These are phyloP conservation scores for Aspergillus chevalieri DNA, from an alignment of 2,329 filamentous ascomycete genomes.

Conservation along the genomic window DNA sequence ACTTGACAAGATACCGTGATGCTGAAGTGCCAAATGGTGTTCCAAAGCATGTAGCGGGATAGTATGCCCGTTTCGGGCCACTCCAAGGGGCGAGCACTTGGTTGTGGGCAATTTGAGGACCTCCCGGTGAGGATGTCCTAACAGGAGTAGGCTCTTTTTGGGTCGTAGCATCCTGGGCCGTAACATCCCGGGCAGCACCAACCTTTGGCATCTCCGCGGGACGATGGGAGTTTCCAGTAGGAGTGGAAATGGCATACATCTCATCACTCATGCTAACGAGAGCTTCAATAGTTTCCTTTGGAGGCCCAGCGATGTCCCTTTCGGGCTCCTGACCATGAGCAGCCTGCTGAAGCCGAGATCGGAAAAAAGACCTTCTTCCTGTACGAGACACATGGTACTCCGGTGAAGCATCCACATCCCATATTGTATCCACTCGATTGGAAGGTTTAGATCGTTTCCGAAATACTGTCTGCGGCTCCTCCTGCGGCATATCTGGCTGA, in stretches of 20 bases:
- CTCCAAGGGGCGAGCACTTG: slow-evolving; percentile 56
- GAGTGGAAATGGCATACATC: background rate
- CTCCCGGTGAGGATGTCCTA: slow-evolving; percentile 7
- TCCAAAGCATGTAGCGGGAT: slow-evolving; percentile 55
- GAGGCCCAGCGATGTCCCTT: background rate
- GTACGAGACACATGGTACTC: slow-evolving; percentile 14
- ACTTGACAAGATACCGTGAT: slow-evolving; percentile 40
- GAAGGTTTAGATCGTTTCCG: slow-evolving; percentile 18
- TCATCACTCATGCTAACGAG: too few relatives aligned
- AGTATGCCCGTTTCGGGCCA: slow-evolving; percentile 50
- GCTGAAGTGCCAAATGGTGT: slow-evolving; percentile 33
- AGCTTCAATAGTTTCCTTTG: too few relatives aligned
- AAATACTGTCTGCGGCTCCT: slow-evolving; percentile 11
- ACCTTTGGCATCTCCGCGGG: background rate
- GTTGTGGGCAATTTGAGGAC: slow-evolving; percentile 38
- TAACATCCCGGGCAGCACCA: too few relatives aligned
- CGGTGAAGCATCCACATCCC: slow-evolving; percentile 33
- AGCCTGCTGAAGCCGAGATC: slow-evolving; percentile 7
- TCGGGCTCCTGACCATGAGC: background rate
- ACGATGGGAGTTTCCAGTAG: slow-evolving; percentile 2
- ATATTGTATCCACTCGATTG: slow-evolving; percentile 24
- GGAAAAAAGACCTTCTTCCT: slow-evolving; percentile 6
- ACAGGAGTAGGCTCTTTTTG: slow-evolving; percentile 2
- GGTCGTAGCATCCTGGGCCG: slow-evolving; percentile 1
- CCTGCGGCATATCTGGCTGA: slow-evolving; percentile 10